These are phyloP conservation scores for Trichoderma parareesei DNA, from an alignment of 495 filamentous ascomycete species.

Conservation along the genomic window DNA sequence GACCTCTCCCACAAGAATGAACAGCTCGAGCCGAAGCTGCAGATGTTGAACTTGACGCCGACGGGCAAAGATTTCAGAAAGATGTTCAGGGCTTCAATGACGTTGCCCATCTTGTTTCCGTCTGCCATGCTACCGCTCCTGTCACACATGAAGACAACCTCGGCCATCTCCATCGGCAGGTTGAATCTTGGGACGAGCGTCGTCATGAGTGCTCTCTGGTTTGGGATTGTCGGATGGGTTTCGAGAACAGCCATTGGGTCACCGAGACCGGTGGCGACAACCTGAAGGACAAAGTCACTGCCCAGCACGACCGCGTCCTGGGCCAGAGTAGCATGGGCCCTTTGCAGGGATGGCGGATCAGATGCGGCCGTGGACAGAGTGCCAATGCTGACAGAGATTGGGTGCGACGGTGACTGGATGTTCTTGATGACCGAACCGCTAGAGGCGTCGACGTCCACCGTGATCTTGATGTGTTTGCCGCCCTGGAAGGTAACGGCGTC, in stretches of 20 bases:
- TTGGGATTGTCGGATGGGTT: conserved; percentile 47
- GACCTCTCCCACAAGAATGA: conserved; percentile 54
- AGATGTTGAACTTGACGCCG: conserved; percentile 66
- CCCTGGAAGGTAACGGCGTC: conserved; percentile 5
- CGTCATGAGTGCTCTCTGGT: conserved; percentile 58
- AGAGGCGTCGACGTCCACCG: conserved; percentile 52
- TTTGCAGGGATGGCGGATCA: conserved; percentile 39
- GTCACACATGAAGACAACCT: conserved; percentile 66
- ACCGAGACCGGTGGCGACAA: conserved; percentile 47
- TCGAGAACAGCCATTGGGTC: conserved; percentile 55
- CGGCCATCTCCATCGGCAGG: conserved; percentile 43
- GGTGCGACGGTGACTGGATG: conserved; percentile 59
- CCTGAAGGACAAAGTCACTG: conserved; percentile 46
- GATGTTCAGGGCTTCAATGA: conserved; percentile 51
- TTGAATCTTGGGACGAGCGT: conserved; percentile 60
- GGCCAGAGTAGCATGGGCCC: conserved; percentile 54
- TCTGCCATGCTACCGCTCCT: conserved; percentile 56
- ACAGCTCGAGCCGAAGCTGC: conserved; percentile 51
- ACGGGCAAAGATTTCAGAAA: conserved; percentile 63
- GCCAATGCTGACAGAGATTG: conserved; percentile 54
- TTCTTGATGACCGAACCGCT: conserved; percentile 45
- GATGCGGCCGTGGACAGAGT: conserved; percentile 38
- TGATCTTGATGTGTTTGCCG: conserved; percentile 45
- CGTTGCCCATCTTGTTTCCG: conserved; percentile 40
- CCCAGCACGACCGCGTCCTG: conserved; percentile 39